phyloP scores from a whole-genome alignment of 1,139 yeast species.

The Nakaseomyces uthaithaninus region DNA sequence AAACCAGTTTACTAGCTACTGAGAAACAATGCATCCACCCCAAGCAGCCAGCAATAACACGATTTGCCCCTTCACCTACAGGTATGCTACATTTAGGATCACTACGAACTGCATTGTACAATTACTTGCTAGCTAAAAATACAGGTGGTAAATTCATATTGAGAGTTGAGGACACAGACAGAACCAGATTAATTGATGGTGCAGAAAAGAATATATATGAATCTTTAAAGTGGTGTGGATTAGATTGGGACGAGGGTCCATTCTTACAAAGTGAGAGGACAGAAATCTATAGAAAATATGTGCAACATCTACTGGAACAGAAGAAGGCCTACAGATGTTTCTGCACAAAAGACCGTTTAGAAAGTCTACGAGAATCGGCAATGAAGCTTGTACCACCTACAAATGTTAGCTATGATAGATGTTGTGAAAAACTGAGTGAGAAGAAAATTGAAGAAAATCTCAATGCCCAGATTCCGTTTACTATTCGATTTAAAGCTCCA shows the following conservation, averaged over 20 bases:
- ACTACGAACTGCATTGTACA: constrained; percentile 83
- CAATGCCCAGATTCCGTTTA: constrained; percentile 36
- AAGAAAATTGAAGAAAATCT: constrained; percentile 37
- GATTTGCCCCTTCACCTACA: constrained; percentile 98
- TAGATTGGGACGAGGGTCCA: constrained; percentile 80
- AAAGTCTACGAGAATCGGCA: constrained; percentile 62
- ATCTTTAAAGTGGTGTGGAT: constrained; percentile 68
- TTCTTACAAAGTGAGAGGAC: constrained; percentile 73
- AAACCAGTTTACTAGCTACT: background rate
- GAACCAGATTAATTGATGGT: constrained; percentile 60
- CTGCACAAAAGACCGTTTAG: constrained; percentile 75
- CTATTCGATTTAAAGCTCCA: constrained; percentile 63
- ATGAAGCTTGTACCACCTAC: constrained; percentile 74
- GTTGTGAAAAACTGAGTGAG: constrained; percentile 45
- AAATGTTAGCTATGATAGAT: constrained; percentile 83
- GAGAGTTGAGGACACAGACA: constrained; percentile 90
- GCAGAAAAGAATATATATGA: constrained; percentile 79
- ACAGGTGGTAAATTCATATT: constrained; percentile 76
- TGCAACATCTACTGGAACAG: constrained; percentile 45
- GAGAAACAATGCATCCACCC: constrained; percentile 36
- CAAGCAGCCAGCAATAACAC: constrained; percentile 60
- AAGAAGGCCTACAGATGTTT: constrained; percentile 82
- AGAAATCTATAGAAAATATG: constrained; percentile 53
- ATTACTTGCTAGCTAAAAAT: constrained; percentile 68
- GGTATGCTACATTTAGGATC: constrained; percentile 91